Base-by-base conservation (phyloP, 345 rosid genomes). In the Hibiscus mutabilis region DNA sequence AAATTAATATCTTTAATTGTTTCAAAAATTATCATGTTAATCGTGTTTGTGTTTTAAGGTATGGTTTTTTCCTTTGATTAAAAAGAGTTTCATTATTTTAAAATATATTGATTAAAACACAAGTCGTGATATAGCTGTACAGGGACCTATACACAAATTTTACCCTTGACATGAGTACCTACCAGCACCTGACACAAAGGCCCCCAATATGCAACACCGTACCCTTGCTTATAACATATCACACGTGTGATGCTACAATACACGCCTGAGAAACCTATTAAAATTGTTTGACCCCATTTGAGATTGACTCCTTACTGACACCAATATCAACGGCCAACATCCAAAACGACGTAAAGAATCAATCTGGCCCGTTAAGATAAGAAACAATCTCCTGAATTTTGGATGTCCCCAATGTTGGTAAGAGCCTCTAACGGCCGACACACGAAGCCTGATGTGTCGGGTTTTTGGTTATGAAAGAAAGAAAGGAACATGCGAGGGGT, bases 381-480 rank as follows among this genome's bases (percentile, higher is more conserved):
- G 61, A 16, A 77, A 79, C 79, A 79, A 76, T 71, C 82, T 46
- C 72, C 69, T 61, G 64, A 25, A 37, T 2, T 72, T 47, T 42
- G 6, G 56, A 60, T 60, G 77, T 53, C 74, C 76, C 29, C 27
- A 63, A 47, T 18, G 81, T 73, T 75, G 71, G 75, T 46, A 13
- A 6, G 58, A 33, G 47, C 70, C 74, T 68, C 72, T 5, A 73
- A 82, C 77, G 73, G 47, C 82, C 80, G 82, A 85, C 84, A 77
- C 24, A 4, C 0, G 76, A 33, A 62, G 82, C 55, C 42, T 71
- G 78, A 21, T n/a, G 35, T 81, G 86, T 77, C 82, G 79, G 80
- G 24, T 42, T 42, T 16, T 13, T 29, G 14, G 7, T 49, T 49
- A 49, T 0, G 53, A 5, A 73, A n/a, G 21, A 63, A 60, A 42